Evolutionary conservation across 192 early-diverging fungal species (phyloP).

Genomic region (Umbelopsis sp.): DNA sequence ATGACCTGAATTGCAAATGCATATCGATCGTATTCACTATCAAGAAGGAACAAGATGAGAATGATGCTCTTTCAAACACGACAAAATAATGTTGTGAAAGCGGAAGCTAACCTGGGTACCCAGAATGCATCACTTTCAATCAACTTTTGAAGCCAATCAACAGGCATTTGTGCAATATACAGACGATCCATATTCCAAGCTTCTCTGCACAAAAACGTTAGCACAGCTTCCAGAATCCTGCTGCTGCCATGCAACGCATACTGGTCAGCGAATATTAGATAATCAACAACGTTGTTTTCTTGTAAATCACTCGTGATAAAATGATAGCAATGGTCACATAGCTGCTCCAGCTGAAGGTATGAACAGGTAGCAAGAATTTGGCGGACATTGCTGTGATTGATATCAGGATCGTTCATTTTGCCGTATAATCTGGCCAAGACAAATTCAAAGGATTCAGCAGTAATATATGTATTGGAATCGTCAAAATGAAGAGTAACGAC

Average conservation of each 20-base stretch:
- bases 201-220: conserved; percentile 56
- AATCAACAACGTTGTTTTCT: conserved; percentile 37
- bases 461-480: conserved; percentile 46
- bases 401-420: conserved; percentile 38
- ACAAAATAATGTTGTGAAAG: background rate
- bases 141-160: conserved; percentile 46
- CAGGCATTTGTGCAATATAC: conserved; percentile 40
- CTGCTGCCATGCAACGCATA: conserved; percentile 43
- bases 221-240: conserved; percentile 48
- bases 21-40: conserved; percentile 57
- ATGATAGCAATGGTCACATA: conserved; percentile 43
- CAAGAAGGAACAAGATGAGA: background rate
- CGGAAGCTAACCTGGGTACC: conserved; percentile 44
- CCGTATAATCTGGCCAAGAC: conserved; percentile 54
- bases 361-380: conserved; percentile 48
- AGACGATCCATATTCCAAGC: conserved; percentile 42
- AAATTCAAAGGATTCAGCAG: conserved; percentile 53
- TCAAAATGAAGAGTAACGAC: conserved; percentile 49
- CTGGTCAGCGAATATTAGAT: conserved; percentile 46
- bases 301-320: conserved; percentile 32
- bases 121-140: conserved; percentile 58
- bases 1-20: conserved; percentile 40
- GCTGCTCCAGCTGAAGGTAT: conserved; percentile 48
- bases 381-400: conserved; percentile 42
- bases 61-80: background rate